Evolutionary conservation across 768 basidiomycete genomes (phyloP), one percentile per base, ranked within the genome.

Genomic region (Lyophyllum decastes): DNA sequence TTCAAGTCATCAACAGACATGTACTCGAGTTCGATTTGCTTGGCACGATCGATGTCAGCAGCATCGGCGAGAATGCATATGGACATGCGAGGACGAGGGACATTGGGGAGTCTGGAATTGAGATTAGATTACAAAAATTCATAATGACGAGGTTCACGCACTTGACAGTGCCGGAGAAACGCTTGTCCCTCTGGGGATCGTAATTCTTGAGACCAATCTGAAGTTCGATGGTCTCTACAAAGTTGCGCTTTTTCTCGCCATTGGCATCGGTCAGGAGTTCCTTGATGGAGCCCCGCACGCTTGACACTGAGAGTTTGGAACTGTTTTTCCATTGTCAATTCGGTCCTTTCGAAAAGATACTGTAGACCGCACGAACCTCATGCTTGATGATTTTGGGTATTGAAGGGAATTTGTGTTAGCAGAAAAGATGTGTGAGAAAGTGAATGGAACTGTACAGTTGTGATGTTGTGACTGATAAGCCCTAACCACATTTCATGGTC

Each of bases 1-100:
- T 99, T 98, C 79, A 98, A 82, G 78, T 99, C 97, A 68, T 98
- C 97, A 65, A 98, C 97, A 64, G 94, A 95, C 95, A 96, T 97
- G 82, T 98, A 97, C 74, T 95, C 95, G 66, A 98, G 87, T 68
- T 95, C 92, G 61, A 97, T 95, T 76, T 94, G 92, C 82, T 98
- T 98, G 52, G 95, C 95, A 71, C 94, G 89, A 78, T 99, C 97
- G 73, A 98, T 97, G 78, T 99, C 97, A 71, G 89, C 89, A 25
- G 96, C 97, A 78, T 99, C 97, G 58, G 96, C 97, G 64, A 99
- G 92, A 84, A 98, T 98, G 85, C 97, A 98, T 73, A 99, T 89
- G 66, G 92, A 92, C 96, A 98, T 98, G 81, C 97, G 91, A 54
- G 97, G 97, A 64, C 97, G 94, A 70, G 97, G 97, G 67, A 98